phyloP scores from a whole-genome alignment of 2,329 filamentous ascomycete species.

The Mollisiaceae sp. region DNA sequence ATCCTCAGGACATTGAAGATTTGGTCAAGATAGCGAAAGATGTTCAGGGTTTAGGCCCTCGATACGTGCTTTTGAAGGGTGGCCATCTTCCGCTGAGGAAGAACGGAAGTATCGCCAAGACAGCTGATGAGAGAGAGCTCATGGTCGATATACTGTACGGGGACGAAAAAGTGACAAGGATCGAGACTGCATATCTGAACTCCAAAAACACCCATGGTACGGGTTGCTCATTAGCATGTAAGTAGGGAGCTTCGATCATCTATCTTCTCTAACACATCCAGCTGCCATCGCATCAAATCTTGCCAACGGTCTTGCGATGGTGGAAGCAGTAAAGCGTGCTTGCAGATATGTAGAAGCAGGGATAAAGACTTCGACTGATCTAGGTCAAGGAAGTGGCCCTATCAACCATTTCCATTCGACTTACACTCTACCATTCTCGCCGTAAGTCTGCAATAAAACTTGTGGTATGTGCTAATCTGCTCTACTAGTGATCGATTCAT shows the following conservation, averaged over 20 bases:
- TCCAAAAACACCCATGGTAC: conserved; percentile 92
- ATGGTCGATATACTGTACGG: conserved; percentile 82
- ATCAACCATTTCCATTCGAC: conserved; percentile 81
- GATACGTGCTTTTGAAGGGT: conserved; percentile 86
- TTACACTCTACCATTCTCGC: conserved; percentile 70
- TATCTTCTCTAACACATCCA: conserved; percentile 25
- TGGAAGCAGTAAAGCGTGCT: conserved; percentile 67
- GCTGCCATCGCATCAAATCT: conserved; percentile 79
- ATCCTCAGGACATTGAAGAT: conserved; percentile 65
- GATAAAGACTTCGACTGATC: conserved; percentile 54
- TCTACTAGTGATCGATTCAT: conserved; percentile 72
- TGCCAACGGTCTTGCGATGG: conserved; percentile 60
- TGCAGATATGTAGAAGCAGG: conserved; percentile 74
- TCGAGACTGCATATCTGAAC: conserved; percentile 73
- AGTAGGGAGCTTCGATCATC: conserved; percentile 42
- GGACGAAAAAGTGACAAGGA: conserved; percentile 58
- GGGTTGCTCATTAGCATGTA: conserved; percentile 89
- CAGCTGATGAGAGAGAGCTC: conserved; percentile 62
- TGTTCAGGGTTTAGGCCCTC: conserved; percentile 72
- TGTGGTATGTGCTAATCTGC: conserved; percentile 1
- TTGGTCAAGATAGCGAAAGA: conserved; percentile 70
- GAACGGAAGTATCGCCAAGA: conserved; percentile 62
- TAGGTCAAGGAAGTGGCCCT: conserved; percentile 71
- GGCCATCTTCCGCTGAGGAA: conserved; percentile 82
- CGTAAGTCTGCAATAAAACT: conserved; percentile 42